Base-by-base conservation (phyloP, 1,139 yeast genomes). In the Scheffersomyces stambukii region DNA sequence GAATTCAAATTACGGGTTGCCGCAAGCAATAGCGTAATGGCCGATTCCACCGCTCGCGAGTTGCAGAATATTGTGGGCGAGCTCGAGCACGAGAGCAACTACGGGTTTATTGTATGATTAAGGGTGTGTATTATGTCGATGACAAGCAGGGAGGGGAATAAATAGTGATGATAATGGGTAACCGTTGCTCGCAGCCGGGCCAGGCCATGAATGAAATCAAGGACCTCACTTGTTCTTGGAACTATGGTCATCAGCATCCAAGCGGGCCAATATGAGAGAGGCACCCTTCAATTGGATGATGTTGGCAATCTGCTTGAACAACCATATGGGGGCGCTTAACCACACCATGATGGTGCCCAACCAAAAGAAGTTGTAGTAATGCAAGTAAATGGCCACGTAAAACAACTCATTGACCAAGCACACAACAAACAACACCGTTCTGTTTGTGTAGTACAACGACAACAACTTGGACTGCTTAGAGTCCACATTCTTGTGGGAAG, bases 371-470 rank as follows among this genome's bases (percentile, higher is more conserved):
- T 77, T 54, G 61, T 82, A 82, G 40, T 80, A 74, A 50, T 74
- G 77, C 53, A 91, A 69, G 55, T 91, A 93, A 31, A 89, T 58
- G 1, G 95, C 96, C 51, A 89, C 83, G 54, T 85, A 93, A 57
- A 93, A 93, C 35, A 86, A 58, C 62, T 93, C 99, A 58, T 91
- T 91, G 42, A 88, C 81, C 21, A 93, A 85, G 57, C 99, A 93
- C 37, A 91, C 91, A 20, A 78, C 55, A 59, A 93, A 93, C 40
- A 93, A 69, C 16, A 93, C 95, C 16, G 57, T 74, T 47, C 88
- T 75, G 64, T 85, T 82, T 37, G 88, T 84, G 61, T 93, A 93
- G 66, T 93, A 93, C 41, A 89, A 69, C 42, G 81, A 75, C 50
- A 93, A 69, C 33, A 91, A 68, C 67, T 77, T 74, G 39, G 81